phyloP scores from a whole-genome alignment of 169 alveolate species.

The Cryptosporidium xiaoi region DNA sequence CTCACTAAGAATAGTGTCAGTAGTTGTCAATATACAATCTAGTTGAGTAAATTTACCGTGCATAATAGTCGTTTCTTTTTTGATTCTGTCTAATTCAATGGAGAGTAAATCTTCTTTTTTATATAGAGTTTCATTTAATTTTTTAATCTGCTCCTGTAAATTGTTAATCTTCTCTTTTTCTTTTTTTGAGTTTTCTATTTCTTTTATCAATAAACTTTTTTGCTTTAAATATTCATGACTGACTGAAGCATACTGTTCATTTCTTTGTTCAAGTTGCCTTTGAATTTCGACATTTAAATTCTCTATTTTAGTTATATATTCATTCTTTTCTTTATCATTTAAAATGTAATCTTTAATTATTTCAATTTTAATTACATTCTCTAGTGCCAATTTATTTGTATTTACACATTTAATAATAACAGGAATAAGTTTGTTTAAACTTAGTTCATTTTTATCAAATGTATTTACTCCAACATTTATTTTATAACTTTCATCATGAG shows the following conservation, averaged over 20 bases:
- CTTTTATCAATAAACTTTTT: constrained; percentile 27
- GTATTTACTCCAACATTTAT: neutral
- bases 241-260: constrained; percentile 12
- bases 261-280: constrained; percentile 12
- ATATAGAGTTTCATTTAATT: neutral
- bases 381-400: neutral
- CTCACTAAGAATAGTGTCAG: no score
- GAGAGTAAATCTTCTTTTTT: no score
- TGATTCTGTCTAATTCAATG: no score
- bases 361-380: constrained; percentile 10
- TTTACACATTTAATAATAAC: neutral
- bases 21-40: no score
- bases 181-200: neutral
- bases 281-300: constrained; percentile 38
- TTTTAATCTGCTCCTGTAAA: neutral
- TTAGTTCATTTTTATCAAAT: neutral
- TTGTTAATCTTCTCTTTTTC: neutral
- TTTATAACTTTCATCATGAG: neutral
- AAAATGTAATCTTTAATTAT: neutral
- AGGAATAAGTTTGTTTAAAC: neutral
- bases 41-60: no score
- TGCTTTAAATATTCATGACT: constrained; percentile 41
- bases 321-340: constrained; percentile 2
- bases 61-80: no score
- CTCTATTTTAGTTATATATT: constrained; percentile 34